Evolutionary conservation across 2,329 filamentous ascomycete species (phyloP).

Genomic region (Penicillium digitatum): DNA sequence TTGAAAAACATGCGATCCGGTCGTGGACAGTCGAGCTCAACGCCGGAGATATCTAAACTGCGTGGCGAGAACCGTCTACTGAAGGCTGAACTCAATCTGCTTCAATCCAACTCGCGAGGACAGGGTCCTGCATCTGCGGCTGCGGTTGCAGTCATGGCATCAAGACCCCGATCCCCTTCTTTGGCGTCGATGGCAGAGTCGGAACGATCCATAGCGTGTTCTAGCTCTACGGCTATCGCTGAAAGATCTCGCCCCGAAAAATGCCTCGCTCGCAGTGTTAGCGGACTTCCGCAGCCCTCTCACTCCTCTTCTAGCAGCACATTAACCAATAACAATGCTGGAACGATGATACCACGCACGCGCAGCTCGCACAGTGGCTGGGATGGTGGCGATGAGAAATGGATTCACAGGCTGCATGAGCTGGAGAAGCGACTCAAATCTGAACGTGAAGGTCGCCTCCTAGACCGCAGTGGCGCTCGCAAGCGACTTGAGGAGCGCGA

Average conservation of each 20-base stretch:
- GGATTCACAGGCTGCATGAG: conserved; percentile 80
- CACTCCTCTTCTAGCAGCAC: conserved; percentile 34
- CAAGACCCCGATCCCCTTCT: conserved; percentile 20
- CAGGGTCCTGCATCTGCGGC: conserved; percentile 45
- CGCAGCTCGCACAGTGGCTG: conserved; percentile 22
- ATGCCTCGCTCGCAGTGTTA: conserved; percentile 30
- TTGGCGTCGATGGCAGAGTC: conserved; percentile 26
- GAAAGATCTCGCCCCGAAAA: conserved; percentile 26
- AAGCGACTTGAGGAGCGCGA: conserved; percentile 74
- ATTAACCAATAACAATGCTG: conserved; percentile 28
- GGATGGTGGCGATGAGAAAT: conserved; percentile 62
- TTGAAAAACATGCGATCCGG: conserved; percentile 58
- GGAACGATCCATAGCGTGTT: conserved; percentile 50
- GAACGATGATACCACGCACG: conserved; percentile 25
- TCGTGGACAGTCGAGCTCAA: conserved; percentile 30
- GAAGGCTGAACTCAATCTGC: conserved; percentile 62
- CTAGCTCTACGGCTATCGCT: conserved; percentile 52
- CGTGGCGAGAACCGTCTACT: conserved; percentile 59
- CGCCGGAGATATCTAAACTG: conserved; percentile 56
- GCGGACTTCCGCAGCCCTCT: conserved; percentile 35
- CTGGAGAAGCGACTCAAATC: conserved; percentile 84
- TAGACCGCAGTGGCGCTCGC: conserved; percentile 79
- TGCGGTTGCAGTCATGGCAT: conserved; percentile 34
- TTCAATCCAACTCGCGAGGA: conserved; percentile 61
- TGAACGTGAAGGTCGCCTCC: conserved; percentile 77